Conservation (phyloP, 176 grass and related monocot species). For the Musa acuminata region DNA sequence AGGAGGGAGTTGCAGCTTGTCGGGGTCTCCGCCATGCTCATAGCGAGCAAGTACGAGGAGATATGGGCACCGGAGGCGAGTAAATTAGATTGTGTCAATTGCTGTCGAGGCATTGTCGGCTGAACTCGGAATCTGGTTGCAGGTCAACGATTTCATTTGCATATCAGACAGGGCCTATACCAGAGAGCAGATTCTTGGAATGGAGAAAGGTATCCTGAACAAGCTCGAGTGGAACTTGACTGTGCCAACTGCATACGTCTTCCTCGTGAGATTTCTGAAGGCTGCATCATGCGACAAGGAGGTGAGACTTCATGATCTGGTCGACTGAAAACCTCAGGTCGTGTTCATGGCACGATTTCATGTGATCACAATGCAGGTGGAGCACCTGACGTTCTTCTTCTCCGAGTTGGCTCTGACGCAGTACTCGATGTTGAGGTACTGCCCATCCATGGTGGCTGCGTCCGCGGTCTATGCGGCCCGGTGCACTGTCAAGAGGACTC, state of each 20-base stretch:
- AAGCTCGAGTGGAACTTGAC: slow-evolving; percentile 91
- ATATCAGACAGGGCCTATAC: slow-evolving; percentile 75
- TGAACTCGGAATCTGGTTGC: slow-evolving; percentile 2
- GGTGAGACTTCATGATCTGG: slow-evolving; percentile 24
- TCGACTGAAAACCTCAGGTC: no score
- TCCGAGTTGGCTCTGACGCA: slow-evolving; percentile 74
- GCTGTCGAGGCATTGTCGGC: neutral
- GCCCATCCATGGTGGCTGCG: slow-evolving; percentile 68
- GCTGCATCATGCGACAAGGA: slow-evolving; percentile 50
- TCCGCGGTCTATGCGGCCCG: slow-evolving; percentile 68
- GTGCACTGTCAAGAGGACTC: slow-evolving; percentile 60
- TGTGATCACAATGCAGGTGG: slow-evolving; percentile 44
- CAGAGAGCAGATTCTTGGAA: slow-evolving; percentile 70
- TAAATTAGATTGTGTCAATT: no score
- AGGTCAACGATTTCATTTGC: slow-evolving; percentile 89
- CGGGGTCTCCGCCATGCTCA: slow-evolving; percentile 68
- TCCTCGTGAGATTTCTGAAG: slow-evolving; percentile 79
- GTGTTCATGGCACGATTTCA: no score
- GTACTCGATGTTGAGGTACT: slow-evolving; percentile 40
- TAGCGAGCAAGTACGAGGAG: slow-evolving; percentile 94
- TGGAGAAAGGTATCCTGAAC: slow-evolving; percentile 85
- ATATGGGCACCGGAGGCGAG: slow-evolving; percentile 90
- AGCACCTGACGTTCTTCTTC: slow-evolving; percentile 76
- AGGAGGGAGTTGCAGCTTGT: slow-evolving; percentile 87
- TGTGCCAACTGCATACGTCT: slow-evolving; percentile 71